Evolutionary conservation across 768 basidiomycete species (phyloP), one percentile per base, ranked within the genome.

Genomic region (Lepiota venenata): DNA sequence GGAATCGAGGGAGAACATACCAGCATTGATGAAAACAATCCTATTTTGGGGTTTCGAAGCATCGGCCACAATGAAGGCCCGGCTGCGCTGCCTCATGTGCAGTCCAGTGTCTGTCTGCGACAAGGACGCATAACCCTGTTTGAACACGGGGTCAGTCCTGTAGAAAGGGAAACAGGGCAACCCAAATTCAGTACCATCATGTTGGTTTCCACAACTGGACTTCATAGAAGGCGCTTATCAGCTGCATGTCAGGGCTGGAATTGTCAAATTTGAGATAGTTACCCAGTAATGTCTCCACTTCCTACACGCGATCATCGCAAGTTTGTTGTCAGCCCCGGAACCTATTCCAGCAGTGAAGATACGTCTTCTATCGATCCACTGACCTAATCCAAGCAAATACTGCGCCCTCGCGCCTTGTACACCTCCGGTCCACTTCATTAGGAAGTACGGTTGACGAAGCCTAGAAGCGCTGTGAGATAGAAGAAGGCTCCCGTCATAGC

Each of bases 181-280:
- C 47, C 43, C 21, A 32, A 27, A 22, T 29, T 57, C 69, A 16
- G 44, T 65, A 82, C 86, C 87, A 89, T 88, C 84, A 90, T 87
- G 58, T 88, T 89, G 15, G 88, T 91, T 72, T 91, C 87, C 5
- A 90, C 87, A 15, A 89, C 81, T 3, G 88, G 86, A 18, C 84
- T 86, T 40, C 25, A 25, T 41, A 41, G 6, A n/a, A 29, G 25
- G 16, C 47, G 29, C 48, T 39, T 25, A 27, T 42, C 37, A 47
- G 42, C 15, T 22, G 37, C 15, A 15, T 20, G 22, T 14, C 7
- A 18, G 9, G 27, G 16, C 2, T 16, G 38, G 18, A n/a, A 22
- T 4, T 18, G 41, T 39, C 16, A 16, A 35, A 37, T 46, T 25
- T 11, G 42, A 43, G 36, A 47, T 27, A 64, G 64, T 51, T 70